phyloP scores from a whole-genome alignment of 148 eudicot genomes.

The Dianthus caryophyllus region DNA sequence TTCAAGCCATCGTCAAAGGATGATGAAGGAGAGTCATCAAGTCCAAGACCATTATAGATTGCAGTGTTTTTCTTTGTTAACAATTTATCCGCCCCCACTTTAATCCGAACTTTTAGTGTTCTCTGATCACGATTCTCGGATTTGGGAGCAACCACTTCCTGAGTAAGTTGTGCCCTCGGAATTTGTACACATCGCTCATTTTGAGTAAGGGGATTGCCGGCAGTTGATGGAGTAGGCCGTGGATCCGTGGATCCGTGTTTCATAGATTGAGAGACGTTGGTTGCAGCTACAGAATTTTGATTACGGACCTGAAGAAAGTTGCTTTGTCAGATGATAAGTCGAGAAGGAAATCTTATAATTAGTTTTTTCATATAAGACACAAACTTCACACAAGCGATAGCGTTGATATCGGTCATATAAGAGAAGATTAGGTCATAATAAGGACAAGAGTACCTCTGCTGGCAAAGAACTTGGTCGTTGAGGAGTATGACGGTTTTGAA shows the following conservation, averaged over 20 bases:
- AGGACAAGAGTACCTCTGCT: conserved; percentile 51
- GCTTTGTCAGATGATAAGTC: conserved; percentile 13
- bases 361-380: neutral
- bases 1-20: conserved; percentile 62
- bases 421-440: neutral
- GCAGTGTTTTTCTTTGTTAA: conserved; percentile 65
- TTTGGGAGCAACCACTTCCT: conserved; percentile 37
- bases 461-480: conserved; percentile 48
- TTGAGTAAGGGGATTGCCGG: conserved; percentile 28
- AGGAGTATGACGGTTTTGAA: conserved; percentile 36
- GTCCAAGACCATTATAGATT: conserved; percentile 91
- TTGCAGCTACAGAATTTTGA: conserved; percentile 38
- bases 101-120: conserved; percentile 74
- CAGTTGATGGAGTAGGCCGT: conserved; percentile 34
- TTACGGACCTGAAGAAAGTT: conserved; percentile 48
- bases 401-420: neutral
- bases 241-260: conserved; percentile 43
- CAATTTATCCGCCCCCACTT: conserved; percentile 73
- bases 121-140: conserved; percentile 51
- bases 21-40: conserved; percentile 77
- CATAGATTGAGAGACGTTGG: conserved; percentile 37
- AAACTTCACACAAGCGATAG: neutral
- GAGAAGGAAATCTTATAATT: neutral
- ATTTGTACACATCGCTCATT: conserved; percentile 33
- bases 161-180: conserved; percentile 24